Base-by-base conservation (phyloP, 805 yeast species). In the Ogataea sp. region DNA sequence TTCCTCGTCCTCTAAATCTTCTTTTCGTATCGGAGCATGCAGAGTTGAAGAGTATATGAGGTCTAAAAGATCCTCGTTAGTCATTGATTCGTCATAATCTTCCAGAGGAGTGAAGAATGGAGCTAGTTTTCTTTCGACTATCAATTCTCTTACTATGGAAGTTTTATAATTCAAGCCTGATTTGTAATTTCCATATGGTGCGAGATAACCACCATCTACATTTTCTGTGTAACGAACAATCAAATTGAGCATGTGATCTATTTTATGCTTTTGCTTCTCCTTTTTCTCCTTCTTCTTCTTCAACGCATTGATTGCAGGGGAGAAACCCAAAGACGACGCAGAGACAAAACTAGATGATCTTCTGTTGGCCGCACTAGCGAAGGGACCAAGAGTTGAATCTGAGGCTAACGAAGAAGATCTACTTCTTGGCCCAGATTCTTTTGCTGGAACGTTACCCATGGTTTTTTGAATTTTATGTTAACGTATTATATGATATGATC, bases 201-300 rank as follows among this genome's bases (percentile, higher is more conserved):
- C 96, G 46, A 90, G 62, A 55, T 65, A 88, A 2, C 98, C 98
- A 16, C 98, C 98, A 61, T 93, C 97, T 14, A 90, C 95, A 45
- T 67, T 75, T 52, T 86, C 95, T 30, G 67, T 67, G 50, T 59
- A 72, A 44, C 71, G 65, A 2, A 83, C 86, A 18, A 83, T 63
- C 39, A 83, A 62, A 20, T 77, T 71, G 44, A 62, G 49, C 39
- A 73, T 74, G 49, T 78, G 86, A 15, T 61, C 59, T 44, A 78
- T 83, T 40, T 70, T 70, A 37, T 57, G 56, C 37, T 53, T 56
- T 42, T 73, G 80, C 51, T 73, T 75, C 29, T 83, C 89, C 36
- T 64, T 73, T n/a, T 59, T 57, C 35, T 61, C 66, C 42, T 56
- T 61, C 48, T 62, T 71, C 40, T 51, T 53, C 34, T 49, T 48